Percentiles rank a stretch among this genome's conserved stretches.
phyloP scores from a whole-genome alignment of 192 early-diverging fungal species.

The Allomyces arbusculus region DNA sequence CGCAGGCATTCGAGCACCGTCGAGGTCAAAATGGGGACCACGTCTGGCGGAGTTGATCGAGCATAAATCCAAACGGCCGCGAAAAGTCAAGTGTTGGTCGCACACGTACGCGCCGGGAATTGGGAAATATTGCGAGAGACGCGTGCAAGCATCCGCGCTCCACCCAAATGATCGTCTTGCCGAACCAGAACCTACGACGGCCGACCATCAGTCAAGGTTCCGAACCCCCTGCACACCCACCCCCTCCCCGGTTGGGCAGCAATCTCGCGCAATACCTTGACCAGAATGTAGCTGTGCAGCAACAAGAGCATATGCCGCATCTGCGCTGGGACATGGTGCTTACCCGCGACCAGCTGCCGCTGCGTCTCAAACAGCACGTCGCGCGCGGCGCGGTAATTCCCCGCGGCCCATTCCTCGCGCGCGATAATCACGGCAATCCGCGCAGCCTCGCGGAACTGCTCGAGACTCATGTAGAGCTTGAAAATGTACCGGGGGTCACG shows the following conservation, averaged over 20 bases:
- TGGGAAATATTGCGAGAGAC: slow-evolving; percentile 30
- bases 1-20: slow-evolving; percentile 41
- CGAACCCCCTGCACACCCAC: no score
- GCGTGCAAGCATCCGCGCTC: slow-evolving; percentile 30
- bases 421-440: slow-evolving; percentile 36
- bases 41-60: slow-evolving; percentile 4
- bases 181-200: slow-evolving; percentile 17
- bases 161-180: slow-evolving; percentile 22
- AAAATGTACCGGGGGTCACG: slow-evolving; percentile 39
- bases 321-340: slow-evolving; percentile 23
- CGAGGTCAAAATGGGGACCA: slow-evolving; percentile 31
- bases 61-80: no score
- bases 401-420: slow-evolving; percentile 25
- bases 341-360: slow-evolving; percentile 15
- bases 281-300: slow-evolving; percentile 36
- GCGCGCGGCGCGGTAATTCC: slow-evolving; percentile 30
- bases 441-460: slow-evolving; percentile 27
- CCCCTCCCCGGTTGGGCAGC: slow-evolving; percentile 1
- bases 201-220: neutral
- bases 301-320: slow-evolving; percentile 33
- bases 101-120: slow-evolving; percentile 22
- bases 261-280: slow-evolving; percentile 18
- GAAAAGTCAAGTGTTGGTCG: neutral
- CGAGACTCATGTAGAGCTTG: slow-evolving; percentile 36
- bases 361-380: slow-evolving; percentile 31